Conservation (phyloP, 1,284 basidiomycete species). For the Heterobasidion parviporum region DNA sequence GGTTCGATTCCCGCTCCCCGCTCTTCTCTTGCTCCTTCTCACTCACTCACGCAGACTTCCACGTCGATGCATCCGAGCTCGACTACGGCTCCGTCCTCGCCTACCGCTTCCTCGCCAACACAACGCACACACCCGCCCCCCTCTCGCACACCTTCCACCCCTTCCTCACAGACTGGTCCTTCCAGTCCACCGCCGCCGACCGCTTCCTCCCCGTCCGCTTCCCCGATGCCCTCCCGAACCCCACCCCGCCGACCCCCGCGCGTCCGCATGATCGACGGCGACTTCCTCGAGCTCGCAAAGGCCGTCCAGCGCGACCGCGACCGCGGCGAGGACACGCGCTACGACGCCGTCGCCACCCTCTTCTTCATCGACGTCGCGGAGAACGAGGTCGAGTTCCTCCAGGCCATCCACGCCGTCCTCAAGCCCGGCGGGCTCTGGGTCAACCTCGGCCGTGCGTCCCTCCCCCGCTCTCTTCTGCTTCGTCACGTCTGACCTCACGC, state of each 20-base stretch:
- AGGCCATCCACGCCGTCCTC: neutral
- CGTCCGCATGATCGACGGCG: neutral
- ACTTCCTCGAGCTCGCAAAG: neutral
- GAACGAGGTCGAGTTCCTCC: neutral
- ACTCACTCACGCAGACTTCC: neutral
- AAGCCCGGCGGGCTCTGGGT: neutral
- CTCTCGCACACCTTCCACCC: neutral
- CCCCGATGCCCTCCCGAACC: neutral
- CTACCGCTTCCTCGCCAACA: neutral
- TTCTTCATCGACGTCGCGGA: slow-evolving; percentile 1
- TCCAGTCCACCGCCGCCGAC: neutral
- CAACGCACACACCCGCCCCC: neutral
- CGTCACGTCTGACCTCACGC: neutral
- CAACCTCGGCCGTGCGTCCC: neutral
- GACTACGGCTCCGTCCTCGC: neutral
- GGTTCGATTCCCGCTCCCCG: neutral
- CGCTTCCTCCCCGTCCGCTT: neutral
- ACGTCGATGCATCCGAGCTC: neutral
- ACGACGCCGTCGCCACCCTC: neutral
- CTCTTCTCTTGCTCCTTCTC: neutral
- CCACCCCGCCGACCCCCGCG: neutral
- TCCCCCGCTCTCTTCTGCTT: neutral
- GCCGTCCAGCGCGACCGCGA: neutral
- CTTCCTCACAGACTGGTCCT: neutral
- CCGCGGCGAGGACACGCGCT: neutral